Evolutionary conservation across 1,284 basidiomycete genomes (phyloP).

Genomic region (Quambalaria eucalypti): DNA sequence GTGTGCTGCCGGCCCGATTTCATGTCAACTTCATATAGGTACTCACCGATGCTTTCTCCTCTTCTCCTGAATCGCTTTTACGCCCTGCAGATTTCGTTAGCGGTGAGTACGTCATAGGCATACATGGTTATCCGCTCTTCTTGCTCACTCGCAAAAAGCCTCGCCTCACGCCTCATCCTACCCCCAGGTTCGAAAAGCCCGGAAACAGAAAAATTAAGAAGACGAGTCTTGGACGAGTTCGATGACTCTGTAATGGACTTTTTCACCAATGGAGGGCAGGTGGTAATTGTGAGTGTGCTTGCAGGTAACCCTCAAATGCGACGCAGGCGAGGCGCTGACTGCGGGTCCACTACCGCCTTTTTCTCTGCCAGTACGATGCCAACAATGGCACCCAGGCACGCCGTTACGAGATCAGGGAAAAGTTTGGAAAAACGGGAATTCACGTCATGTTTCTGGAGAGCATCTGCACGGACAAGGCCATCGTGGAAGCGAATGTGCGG

Average conservation of each 20-base stretch:
- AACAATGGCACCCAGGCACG: conserved; percentile 74
- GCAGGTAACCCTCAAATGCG: neutral
- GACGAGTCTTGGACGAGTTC: conserved; percentile 66
- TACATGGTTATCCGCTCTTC: neutral
- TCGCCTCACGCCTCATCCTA: neutral
- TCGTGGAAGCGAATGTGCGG: conserved; percentile 87
- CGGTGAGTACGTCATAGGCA: neutral
- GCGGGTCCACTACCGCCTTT: too few relatives aligned
- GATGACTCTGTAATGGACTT: conserved; percentile 84
- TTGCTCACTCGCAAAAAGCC: neutral
- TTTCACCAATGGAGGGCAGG: conserved; percentile 66
- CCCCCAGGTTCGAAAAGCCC: conserved; percentile 25
- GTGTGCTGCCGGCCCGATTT: neutral
- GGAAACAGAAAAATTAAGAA: conserved; percentile 68
- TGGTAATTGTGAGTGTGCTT: conserved; percentile 58
- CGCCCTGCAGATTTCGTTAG: neutral
- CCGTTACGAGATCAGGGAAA: conserved; percentile 66
- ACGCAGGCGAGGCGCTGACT: too few relatives aligned
- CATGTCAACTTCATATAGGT: neutral
- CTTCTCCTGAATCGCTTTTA: neutral
- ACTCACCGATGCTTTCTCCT: too few relatives aligned
- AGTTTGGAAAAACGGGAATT: conserved; percentile 61
- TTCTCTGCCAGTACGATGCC: conserved; percentile 65
- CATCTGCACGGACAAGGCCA: conserved; percentile 60
- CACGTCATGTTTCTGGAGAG: conserved; percentile 76